Evolutionary conservation across 225 moss, liverwort and hornwort species (phyloP).

Genomic region (Straminergon stramineum): DNA sequence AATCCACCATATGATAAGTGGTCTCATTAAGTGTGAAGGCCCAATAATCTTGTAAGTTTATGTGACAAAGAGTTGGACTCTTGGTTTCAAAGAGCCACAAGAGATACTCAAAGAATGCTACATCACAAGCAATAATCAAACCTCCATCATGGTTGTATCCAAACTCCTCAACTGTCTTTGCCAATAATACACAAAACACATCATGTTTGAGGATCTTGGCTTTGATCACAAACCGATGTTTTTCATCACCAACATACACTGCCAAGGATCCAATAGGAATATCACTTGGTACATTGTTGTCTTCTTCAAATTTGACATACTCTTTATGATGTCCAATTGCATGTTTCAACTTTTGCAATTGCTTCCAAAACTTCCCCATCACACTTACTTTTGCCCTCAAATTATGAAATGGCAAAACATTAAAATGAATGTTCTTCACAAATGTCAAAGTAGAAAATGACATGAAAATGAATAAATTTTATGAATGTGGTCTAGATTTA

Average conservation of each 20-base stretch:
- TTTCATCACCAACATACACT: background rate
- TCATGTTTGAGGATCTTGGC: slow-evolving; percentile 1
- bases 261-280: background rate
- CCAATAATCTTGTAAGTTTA: background rate
- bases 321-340: background rate
- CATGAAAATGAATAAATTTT: background rate
- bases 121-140: slow-evolving; percentile 45
- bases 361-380: background rate
- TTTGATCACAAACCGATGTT: background rate
- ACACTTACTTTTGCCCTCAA: background rate
- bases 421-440: background rate
- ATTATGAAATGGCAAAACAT: background rate
- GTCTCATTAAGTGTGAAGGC: background rate
- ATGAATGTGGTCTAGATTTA: no score
- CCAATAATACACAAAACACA: slow-evolving; percentile 34
- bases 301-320: background rate
- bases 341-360: background rate
- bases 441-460: background rate
- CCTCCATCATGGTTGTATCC: slow-evolving; percentile 53
- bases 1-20: background rate
- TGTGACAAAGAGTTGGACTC: background rate
- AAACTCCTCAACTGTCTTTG: slow-evolving; percentile 37
- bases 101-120: background rate
- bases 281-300: background rate
- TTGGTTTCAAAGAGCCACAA: background rate